A percentile compares a stretch with the other conserved stretches of the same genome.
Conservation (phyloP, 1,284 basidiomycete genomes). For the Marasmius tenuissimus region DNA sequence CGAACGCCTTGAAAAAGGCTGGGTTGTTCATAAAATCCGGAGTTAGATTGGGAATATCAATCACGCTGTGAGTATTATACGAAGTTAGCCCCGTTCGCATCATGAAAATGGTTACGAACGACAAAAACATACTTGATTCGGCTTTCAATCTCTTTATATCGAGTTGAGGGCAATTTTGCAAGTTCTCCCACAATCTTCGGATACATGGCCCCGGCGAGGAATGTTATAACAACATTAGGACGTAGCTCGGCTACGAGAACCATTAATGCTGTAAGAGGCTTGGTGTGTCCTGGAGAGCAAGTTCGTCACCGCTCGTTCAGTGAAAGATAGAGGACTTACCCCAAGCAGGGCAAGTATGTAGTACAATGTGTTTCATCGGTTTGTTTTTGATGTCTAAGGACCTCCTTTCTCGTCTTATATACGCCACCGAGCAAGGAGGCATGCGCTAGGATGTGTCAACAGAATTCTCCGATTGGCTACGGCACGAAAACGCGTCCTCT, state of each 20-base stretch:
- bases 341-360: background rate
- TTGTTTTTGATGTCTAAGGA: background rate
- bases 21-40: background rate
- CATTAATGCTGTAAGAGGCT: background rate
- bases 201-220: background rate
- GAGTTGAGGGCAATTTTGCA: background rate
- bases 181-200: background rate
- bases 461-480: no score
- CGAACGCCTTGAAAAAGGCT: conserved; percentile 2
- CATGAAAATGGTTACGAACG: background rate
- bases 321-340: background rate
- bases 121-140: background rate
- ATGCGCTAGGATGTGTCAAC: no score
- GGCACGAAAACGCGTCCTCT: no score
- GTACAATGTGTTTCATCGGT: background rate
- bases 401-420: no score
- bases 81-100: no score
- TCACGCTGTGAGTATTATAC: background rate
- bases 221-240: background rate
- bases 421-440: no score
- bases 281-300: background rate
- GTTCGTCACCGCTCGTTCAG: background rate
- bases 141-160: background rate
- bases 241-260: background rate
- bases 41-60: background rate